A percentile compares a stretch with the other conserved stretches of the same genome.
These are phyloP conservation scores for Geotrichum australiense DNA, from an alignment of 1,139 yeast species.

Conservation along the genomic window DNA sequence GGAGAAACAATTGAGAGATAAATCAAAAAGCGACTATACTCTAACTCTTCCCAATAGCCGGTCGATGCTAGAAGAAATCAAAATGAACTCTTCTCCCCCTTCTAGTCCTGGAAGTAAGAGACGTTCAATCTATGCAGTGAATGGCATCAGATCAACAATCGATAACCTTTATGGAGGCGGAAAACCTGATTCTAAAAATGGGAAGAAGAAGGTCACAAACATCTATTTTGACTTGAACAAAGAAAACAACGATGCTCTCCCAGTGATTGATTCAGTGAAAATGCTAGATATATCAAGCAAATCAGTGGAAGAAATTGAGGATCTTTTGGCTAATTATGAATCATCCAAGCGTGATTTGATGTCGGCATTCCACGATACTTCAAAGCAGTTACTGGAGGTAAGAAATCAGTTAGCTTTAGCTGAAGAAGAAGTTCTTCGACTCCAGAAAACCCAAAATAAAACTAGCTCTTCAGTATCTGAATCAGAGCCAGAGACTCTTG, in stretches of 20 bases:
- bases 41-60: slow-evolving; percentile 19
- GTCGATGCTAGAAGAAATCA: slow-evolving; percentile 25
- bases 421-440: slow-evolving; percentile 45
- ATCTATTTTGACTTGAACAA: slow-evolving; percentile 8
- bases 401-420: slow-evolving; percentile 43
- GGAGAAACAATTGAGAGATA: slow-evolving; percentile 29
- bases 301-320: slow-evolving; percentile 26
- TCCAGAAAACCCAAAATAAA: slow-evolving; percentile 39
- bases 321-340: slow-evolving; percentile 23
- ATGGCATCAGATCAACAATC: slow-evolving; percentile 18
- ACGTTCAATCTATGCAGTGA: slow-evolving; percentile 13
- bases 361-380: slow-evolving; percentile 49
- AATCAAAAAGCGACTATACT: slow-evolving; percentile 22
- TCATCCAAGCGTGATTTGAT: slow-evolving; percentile 42
- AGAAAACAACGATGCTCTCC: slow-evolving; percentile 7
- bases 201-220: neutral
- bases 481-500: slow-evolving; percentile 21
- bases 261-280: slow-evolving; percentile 18
- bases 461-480: slow-evolving; percentile 16
- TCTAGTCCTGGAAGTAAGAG: slow-evolving; percentile 12
- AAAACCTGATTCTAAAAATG: slow-evolving; percentile 1
- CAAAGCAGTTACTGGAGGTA: slow-evolving; percentile 45
- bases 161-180: slow-evolving; percentile 15
- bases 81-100: slow-evolving; percentile 14
- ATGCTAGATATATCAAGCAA: slow-evolving; percentile 22